Evolutionary conservation across 208 protist species (phyloP).

Genomic region (Lotmaria passim): DNA sequence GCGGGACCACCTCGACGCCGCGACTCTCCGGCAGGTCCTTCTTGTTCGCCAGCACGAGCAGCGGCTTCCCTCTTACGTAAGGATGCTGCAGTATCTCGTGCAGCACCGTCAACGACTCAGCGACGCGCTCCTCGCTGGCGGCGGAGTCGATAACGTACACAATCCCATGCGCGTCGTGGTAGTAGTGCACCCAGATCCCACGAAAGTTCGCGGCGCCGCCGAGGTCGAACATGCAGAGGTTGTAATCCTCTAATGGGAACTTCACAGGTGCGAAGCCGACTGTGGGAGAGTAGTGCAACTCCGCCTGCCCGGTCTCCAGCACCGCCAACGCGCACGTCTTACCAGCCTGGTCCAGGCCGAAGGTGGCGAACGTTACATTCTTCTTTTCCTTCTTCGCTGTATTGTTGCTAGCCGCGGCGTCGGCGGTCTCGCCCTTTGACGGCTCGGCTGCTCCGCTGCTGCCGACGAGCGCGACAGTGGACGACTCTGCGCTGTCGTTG

Average conservation of each 20-base stretch:
- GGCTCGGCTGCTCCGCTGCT: neutral
- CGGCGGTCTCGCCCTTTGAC: neutral
- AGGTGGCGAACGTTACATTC: conserved; percentile 85
- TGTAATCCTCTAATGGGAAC: conserved; percentile 87
- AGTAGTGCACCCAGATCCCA: conserved; percentile 93
- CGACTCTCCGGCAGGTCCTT: conserved; percentile 95
- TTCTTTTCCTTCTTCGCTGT: conserved; percentile 15
- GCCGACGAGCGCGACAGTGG: neutral
- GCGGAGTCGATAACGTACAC: conserved; percentile 89
- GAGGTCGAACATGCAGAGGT: conserved; percentile 92
- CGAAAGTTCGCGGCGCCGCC: conserved; percentile 90
- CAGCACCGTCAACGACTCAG: conserved; percentile 74
- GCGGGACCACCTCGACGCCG: conserved; percentile 74
- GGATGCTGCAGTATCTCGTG: conserved; percentile 88
- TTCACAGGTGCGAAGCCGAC: conserved; percentile 87
- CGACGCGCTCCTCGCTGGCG: conserved; percentile 61
- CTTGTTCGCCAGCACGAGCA: conserved; percentile 99
- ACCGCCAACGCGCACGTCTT: conserved; percentile 99
- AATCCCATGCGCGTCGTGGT: conserved; percentile 90
- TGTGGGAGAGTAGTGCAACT: conserved; percentile 89
- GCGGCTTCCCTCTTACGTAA: conserved; percentile 96
- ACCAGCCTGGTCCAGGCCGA: conserved; percentile 93
- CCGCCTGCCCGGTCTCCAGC: conserved; percentile 95
- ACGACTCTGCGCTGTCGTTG: conserved; percentile 16
- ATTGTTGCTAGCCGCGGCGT: neutral